Evolutionary conservation across 352 stramenopile genomes (phyloP).

Genomic region (Pythium plurisporium): DNA sequence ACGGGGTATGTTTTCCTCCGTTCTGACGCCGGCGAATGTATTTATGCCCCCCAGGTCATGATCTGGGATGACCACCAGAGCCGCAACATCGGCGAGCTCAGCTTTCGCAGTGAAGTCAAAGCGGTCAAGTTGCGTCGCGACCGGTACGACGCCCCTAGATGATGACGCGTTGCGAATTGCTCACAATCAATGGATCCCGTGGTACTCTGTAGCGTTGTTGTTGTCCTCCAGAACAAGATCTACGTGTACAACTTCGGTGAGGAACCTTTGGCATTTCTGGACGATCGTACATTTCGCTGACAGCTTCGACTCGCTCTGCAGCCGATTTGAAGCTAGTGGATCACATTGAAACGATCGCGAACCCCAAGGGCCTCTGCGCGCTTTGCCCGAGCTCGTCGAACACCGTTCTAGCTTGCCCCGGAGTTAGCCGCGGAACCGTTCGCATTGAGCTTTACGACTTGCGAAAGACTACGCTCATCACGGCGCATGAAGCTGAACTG

Average conservation of each 20-base stretch:
- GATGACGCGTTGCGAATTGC: background rate
- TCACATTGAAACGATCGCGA: conserved; percentile 98
- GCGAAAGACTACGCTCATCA: conserved; percentile 93
- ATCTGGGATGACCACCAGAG: conserved; percentile 99
- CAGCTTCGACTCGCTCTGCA: conserved; percentile 14
- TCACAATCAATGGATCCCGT: background rate
- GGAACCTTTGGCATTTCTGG: conserved; percentile 1
- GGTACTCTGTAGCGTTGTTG: conserved; percentile 82
- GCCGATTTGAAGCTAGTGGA: conserved; percentile 96
- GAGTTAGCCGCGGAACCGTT: conserved; percentile 86
- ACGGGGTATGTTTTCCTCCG: background rate
- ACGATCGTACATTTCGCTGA: background rate
- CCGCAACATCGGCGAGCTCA: conserved; percentile 97
- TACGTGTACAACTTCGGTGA: conserved; percentile 98
- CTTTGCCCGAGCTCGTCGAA: conserved; percentile 91
- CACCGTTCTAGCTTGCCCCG: conserved; percentile 95
- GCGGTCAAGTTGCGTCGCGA: conserved; percentile 95
- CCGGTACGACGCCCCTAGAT: conserved; percentile 33
- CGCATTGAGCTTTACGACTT: conserved; percentile 97
- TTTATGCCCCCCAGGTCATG: conserved; percentile 81
- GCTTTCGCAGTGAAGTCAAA: conserved; percentile 96
- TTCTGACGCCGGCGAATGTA: background rate
- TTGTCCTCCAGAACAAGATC: conserved; percentile 96
- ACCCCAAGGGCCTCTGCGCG: conserved; percentile 93
- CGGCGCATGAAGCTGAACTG: conserved; percentile 93